Evolutionary conservation across 495 filamentous ascomycete genomes (phyloP).

Genomic region (Penicillium verhagenii): DNA sequence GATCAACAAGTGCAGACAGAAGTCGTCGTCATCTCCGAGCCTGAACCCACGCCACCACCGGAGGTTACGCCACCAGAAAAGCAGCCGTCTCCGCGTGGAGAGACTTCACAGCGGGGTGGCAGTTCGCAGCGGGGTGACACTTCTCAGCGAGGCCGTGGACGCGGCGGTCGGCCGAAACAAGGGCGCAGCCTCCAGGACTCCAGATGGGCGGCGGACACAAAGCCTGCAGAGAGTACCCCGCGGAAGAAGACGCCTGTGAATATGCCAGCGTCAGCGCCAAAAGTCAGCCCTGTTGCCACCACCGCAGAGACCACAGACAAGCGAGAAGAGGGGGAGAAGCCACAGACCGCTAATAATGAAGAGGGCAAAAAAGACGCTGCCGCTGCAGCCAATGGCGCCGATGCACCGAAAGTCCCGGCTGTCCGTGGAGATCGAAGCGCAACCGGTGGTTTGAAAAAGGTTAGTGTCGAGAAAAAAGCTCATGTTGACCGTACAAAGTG

Average conservation of each 20-base stretch:
- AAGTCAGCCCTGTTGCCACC: conserved; percentile 12
- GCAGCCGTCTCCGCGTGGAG: conserved; percentile 16
- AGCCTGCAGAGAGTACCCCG: conserved; percentile 21
- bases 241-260: conserved; percentile 21
- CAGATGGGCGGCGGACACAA: conserved; percentile 31
- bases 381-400: conserved; percentile 23
- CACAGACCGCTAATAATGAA: conserved; percentile 16
- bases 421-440: conserved; percentile 67
- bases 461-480: conserved; percentile 14
- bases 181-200: conserved; percentile 33
- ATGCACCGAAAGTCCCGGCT: conserved; percentile 45
- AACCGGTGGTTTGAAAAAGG: conserved; percentile 63
- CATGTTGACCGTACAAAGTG: neutral
- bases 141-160: conserved; percentile 29
- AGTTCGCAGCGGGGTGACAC: conserved; percentile 33
- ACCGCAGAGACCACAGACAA: conserved; percentile 17
- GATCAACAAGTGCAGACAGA: conserved; percentile 32
- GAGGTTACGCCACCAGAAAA: conserved; percentile 18
- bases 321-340: conserved; percentile 18
- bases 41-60: conserved; percentile 12
- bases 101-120: conserved; percentile 33
- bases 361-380: conserved; percentile 20
- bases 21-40: conserved; percentile 12
- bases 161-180: conserved; percentile 32
- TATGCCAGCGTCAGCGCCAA: conserved; percentile 3